Percentiles rank a stretch among this genome's conserved stretches.
Conservation (phyloP, 2,329 filamentous ascomycete species). For the Aspergillus transmontanensis region DNA sequence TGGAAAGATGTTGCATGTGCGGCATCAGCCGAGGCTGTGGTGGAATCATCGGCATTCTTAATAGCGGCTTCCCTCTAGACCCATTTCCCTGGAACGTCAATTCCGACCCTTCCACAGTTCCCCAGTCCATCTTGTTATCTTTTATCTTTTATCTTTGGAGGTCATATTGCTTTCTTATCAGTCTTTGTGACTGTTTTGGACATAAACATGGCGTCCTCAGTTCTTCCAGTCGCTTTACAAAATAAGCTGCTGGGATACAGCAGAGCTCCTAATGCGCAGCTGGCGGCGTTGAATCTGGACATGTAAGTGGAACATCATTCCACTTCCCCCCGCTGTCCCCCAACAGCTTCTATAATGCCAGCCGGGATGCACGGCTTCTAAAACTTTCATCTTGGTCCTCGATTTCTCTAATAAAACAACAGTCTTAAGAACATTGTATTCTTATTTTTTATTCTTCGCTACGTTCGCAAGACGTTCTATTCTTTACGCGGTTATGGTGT, state of each 20-base stretch:
- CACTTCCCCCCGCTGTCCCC: neutral
- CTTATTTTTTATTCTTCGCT: conserved; percentile 81
- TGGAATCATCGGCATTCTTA: conserved; percentile 1
- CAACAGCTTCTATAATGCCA: neutral
- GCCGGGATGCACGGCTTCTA: neutral
- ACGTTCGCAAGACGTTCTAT: conserved; percentile 77
- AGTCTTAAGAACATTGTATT: conserved; percentile 88
- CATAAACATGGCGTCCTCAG: conserved; percentile 42
- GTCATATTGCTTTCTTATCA: conserved; percentile 5
- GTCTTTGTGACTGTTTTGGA: conserved; percentile 11
- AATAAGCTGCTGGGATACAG: conserved; percentile 46
- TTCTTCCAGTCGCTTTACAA: conserved; percentile 47
- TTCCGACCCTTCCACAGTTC: conserved; percentile 16
- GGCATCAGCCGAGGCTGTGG: conserved; percentile 16
- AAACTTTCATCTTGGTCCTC: conserved; percentile 1
- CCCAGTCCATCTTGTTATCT: conserved; percentile 10
- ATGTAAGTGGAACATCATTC: conserved; percentile 38
- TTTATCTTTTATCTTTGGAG: conserved; percentile 3
- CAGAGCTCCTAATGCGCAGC: conserved; percentile 35
- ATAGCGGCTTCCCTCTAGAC: conserved; percentile 1
- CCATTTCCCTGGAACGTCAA: conserved; percentile 12
- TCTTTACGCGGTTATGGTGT: conserved; percentile 87
- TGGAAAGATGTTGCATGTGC: conserved; percentile 10
- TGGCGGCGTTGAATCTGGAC: conserved; percentile 44
- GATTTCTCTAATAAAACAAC: conserved; percentile 12